These are phyloP conservation scores for Fusarium sp. DNA, from an alignment of 2,329 filamentous ascomycete species.

Conservation along the genomic window DNA sequence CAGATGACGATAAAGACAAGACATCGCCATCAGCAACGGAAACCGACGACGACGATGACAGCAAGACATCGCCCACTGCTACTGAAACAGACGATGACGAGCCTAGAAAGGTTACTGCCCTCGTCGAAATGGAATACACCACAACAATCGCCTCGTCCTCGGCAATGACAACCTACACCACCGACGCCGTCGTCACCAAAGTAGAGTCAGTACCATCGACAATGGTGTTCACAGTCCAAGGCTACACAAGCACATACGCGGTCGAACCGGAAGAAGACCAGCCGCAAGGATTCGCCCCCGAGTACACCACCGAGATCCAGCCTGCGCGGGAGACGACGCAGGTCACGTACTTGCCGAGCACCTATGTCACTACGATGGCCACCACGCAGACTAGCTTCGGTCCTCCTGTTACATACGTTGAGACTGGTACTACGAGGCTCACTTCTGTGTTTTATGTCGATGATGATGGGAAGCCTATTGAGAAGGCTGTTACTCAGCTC, in stretches of 20 bases:
- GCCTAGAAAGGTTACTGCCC: slow-evolving; percentile 17
- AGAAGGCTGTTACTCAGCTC: slow-evolving; percentile 20
- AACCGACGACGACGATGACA: neutral
- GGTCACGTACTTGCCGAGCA: slow-evolving; percentile 7
- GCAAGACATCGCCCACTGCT: neutral
- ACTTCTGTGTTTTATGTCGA: slow-evolving; percentile 31
- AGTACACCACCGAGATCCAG: slow-evolving; percentile 6
- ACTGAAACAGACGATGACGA: neutral
- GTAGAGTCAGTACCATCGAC: neutral
- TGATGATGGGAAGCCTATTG: slow-evolving; percentile 11
- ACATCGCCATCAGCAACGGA: neutral
- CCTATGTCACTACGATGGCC: slow-evolving; percentile 13
- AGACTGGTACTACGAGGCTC: slow-evolving; percentile 30
- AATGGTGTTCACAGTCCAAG: neutral
- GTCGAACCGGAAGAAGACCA: neutral
- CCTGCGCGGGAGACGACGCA: slow-evolving; percentile 8
- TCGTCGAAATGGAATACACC: slow-evolving; percentile 27
- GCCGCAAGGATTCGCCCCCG: neutral
- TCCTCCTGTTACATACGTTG: slow-evolving; percentile 23
- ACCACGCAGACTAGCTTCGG: slow-evolving; percentile 19
- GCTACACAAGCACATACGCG: neutral
- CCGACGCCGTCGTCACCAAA: slow-evolving; percentile 14
- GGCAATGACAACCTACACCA: slow-evolving; percentile 4
- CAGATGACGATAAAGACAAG: neutral
- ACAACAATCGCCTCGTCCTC: slow-evolving; percentile 17